Conservation (phyloP, 305 asterid genomes). For the Fraxinus ornus region DNA sequence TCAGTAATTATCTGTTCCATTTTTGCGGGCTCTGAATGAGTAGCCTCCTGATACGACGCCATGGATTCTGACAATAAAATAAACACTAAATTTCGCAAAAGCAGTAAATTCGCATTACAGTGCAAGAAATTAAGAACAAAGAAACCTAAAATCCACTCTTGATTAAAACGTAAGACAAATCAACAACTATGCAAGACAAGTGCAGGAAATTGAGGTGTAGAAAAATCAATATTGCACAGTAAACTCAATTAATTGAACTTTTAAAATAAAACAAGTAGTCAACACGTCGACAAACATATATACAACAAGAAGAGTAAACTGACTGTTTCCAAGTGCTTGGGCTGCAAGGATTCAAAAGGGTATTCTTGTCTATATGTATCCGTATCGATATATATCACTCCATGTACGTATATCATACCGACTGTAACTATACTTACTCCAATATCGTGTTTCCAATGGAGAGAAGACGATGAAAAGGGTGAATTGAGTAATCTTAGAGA, state of each 20-base stretch:
- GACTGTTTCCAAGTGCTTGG: constrained; percentile 25
- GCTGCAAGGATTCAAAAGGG: constrained; percentile 30
- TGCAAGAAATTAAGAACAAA: background rate
- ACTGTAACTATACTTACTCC: background rate
- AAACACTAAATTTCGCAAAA: background rate
- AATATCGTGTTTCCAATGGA: background rate
- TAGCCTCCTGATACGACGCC: constrained; percentile 61
- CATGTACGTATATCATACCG: background rate
- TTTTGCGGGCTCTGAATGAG: constrained; percentile 72
- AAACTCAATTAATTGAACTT: constrained; percentile 1
- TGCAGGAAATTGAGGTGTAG: background rate
- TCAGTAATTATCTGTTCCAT: constrained; percentile 86
- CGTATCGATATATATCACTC: background rate
- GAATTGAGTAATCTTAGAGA: background rate
- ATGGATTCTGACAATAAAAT: constrained; percentile 31
- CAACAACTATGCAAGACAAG: constrained; percentile 14
- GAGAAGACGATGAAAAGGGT: background rate
- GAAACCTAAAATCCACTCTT: constrained; percentile 4
- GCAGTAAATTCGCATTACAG: background rate
- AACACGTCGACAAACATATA: background rate
- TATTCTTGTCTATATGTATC: constrained; percentile 22
- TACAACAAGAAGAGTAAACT: constrained; percentile 17
- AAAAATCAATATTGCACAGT: constrained; percentile 14
- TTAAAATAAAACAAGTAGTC: background rate
- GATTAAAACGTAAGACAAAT: constrained; percentile 16